phyloP scores from a whole-genome alignment of 2,329 filamentous ascomycete species.

The Stachybotrys elegans region DNA sequence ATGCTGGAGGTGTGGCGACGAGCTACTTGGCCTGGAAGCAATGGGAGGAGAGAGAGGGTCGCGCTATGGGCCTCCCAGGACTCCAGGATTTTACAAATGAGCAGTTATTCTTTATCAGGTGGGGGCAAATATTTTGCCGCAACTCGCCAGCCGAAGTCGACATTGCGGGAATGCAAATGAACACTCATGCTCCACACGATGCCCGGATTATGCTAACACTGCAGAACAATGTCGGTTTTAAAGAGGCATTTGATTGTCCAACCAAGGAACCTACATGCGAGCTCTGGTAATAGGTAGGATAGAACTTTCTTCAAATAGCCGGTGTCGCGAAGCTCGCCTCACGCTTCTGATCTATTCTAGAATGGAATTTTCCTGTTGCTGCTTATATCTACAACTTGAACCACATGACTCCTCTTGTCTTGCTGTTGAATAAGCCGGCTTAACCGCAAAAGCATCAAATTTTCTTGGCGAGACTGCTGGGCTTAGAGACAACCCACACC shows the following conservation, averaged over 20 bases:
- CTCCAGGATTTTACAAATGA: conserved; percentile 59
- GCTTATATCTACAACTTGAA: too few relatives aligned
- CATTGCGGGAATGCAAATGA: conserved; percentile 52
- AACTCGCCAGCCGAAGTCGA: conserved; percentile 56
- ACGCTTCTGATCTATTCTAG: too few relatives aligned
- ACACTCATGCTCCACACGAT: conserved; percentile 61
- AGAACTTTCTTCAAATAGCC: too few relatives aligned
- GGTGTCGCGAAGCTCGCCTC: too few relatives aligned
- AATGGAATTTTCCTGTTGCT: too few relatives aligned
- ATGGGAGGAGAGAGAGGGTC: conserved; percentile 46
- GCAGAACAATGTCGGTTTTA: conserved; percentile 63
- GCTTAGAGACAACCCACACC: too few relatives aligned
- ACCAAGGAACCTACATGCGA: conserved; percentile 63
- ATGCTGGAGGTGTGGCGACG: conserved; percentile 60
- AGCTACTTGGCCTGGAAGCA: conserved; percentile 63
- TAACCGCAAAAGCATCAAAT: too few relatives aligned
- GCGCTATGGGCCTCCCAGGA: conserved; percentile 52
- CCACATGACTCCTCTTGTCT: too few relatives aligned
- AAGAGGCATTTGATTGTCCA: conserved; percentile 61
- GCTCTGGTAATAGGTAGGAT: conserved; percentile 58
- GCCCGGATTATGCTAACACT: conserved; percentile 59
- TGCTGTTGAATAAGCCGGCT: too few relatives aligned
- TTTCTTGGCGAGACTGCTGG: too few relatives aligned
- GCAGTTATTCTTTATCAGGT: conserved; percentile 65
- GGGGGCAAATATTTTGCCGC: conserved; percentile 61